Base-by-base conservation (phyloP, 805 yeast genomes). In the Wickerhamiella qilinensis region DNA sequence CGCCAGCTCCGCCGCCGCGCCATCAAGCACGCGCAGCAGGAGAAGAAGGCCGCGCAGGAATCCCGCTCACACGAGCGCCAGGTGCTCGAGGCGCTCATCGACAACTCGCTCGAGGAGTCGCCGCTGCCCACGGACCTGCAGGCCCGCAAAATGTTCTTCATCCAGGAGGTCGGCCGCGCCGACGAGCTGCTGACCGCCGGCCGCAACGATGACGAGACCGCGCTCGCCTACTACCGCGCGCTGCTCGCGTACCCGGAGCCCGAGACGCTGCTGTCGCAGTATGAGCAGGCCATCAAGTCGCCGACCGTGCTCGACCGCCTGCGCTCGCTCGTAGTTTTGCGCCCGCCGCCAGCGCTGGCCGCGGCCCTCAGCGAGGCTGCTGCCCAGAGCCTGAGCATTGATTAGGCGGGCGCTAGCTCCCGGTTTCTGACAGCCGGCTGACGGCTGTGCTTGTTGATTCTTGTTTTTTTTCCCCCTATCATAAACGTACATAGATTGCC, bases 181-280 rank as follows among this genome's bases (percentile, higher is more conserved):
- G 97, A 88, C 61, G 80, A 77, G 58, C 65, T 81, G 49, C 72
- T 83, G 46, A 65, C 71, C 46, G 75, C 79, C 44, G 78, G 76
- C 46, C 9, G 25, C 25, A 69, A 71, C 48, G 83, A 80, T 58
- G 42, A 44, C 36, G 83, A 78, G 43, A 77, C 96, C 33, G 97
- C 98, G 29, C 67, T 86, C 49, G 71, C 77, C 48, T 91, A 85
- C 70, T 91, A 91, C 72, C 81, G 83, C 60, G 97, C 96, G 12
- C 68, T 91, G 55, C 73, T 83, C 31, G 86, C 85, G 37, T 88
- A 86, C 60, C 97, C 98, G 44, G 78, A 80, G 59, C 99, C 98
- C 43, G 77, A 93, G 40, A 95, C 84, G 53, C 73, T 91, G 51
- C 69, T 91, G 56, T 79, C 78, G 37, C 76, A 88, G 52, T 88